Percentiles rank a stretch among this genome's conserved stretches.
phyloP scores from a whole-genome alignment of 352 stramenopile species.

The Phytophthora agathidicida region DNA sequence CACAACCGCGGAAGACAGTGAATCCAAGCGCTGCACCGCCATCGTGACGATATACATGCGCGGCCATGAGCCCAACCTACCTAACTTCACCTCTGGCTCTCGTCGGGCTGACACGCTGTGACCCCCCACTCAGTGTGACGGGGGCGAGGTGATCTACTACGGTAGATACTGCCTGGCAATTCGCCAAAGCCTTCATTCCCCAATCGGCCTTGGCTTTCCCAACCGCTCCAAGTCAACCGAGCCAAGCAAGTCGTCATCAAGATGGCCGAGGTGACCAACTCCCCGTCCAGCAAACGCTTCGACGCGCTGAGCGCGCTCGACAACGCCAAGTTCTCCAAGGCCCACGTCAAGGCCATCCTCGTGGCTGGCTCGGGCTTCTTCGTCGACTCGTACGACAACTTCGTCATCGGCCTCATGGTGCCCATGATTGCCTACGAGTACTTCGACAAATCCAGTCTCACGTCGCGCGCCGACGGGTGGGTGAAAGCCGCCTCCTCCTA shows the following conservation, averaged over 20 bases:
- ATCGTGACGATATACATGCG: slow-evolving; percentile 12
- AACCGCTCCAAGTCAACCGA: not conserved
- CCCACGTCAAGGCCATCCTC: slow-evolving; percentile 52
- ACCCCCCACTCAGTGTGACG: slow-evolving; percentile 24
- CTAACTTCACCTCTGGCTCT: slow-evolving; percentile 15
- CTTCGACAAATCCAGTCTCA: slow-evolving; percentile 44
- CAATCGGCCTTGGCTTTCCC: slow-evolving; percentile 10
- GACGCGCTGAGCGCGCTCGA: slow-evolving; percentile 43
- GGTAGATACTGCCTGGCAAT: too few relatives aligned
- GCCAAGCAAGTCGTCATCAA: not conserved
- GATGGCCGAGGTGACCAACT: slow-evolving; percentile 22
- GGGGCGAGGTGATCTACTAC: not conserved
- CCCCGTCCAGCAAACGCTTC: slow-evolving; percentile 29
- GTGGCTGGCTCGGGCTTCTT: slow-evolving; percentile 59
- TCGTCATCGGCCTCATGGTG: slow-evolving; percentile 55
- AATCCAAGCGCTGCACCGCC: not conserved
- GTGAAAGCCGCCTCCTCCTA: slow-evolving; percentile 50
- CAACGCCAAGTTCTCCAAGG: slow-evolving; percentile 55
- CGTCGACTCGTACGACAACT: slow-evolving; percentile 66
- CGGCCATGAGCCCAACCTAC: slow-evolving; percentile 24
- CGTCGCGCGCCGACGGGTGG: slow-evolving; percentile 42
- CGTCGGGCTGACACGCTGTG: too few relatives aligned
- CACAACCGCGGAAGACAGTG: not conserved
- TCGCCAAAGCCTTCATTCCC: slow-evolving; percentile 22
- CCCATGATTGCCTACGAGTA: slow-evolving; percentile 63